A percentile compares a stretch with the other conserved stretches of the same genome.
These are phyloP conservation scores for Platanus orientalis DNA, from an alignment of 164 flowering plant species.

Conservation along the genomic window DNA sequence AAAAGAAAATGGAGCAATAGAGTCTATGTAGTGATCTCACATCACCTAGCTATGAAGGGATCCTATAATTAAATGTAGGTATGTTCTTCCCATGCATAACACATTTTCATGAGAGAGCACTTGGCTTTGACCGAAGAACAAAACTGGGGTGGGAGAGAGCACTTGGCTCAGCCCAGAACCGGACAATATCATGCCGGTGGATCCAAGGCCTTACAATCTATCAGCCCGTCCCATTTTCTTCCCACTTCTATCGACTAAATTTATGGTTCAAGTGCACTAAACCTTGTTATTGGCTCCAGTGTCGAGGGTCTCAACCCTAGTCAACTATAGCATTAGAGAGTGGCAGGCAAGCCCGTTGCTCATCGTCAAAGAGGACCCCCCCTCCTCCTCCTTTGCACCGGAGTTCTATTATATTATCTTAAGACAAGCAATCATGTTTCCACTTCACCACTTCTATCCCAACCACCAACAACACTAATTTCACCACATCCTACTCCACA, in stretches of 20 bases:
- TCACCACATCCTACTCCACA: slow-evolving; percentile 20
- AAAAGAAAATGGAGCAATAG: too few relatives aligned
- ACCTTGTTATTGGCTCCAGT: neutral
- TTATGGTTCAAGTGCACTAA: too few relatives aligned
- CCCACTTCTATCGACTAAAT: neutral
- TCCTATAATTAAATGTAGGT: too few relatives aligned
- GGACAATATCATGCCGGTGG: too few relatives aligned
- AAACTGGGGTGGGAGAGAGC: too few relatives aligned
- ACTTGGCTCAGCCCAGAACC: too few relatives aligned
- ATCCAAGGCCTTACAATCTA: too few relatives aligned
- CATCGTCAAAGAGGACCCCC: neutral
- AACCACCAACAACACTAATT: slow-evolving; percentile 13
- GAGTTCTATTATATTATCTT: neutral
- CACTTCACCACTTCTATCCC: slow-evolving; percentile 14
- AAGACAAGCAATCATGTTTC: slow-evolving; percentile 17
- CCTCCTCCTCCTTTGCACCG: neutral
- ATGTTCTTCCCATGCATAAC: too few relatives aligned
- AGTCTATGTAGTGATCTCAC: too few relatives aligned
- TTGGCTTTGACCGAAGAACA: too few relatives aligned
- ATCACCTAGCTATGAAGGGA: too few relatives aligned
- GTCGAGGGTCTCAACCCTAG: neutral
- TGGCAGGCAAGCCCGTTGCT: neutral
- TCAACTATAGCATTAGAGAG: neutral
- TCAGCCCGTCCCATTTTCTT: neutral
- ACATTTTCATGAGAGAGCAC: too few relatives aligned